Percentiles rank a stretch among this genome's conserved stretches.
Conservation (phyloP, 2,329 filamentous ascomycete species). For the Talaromyces sp. region DNA sequence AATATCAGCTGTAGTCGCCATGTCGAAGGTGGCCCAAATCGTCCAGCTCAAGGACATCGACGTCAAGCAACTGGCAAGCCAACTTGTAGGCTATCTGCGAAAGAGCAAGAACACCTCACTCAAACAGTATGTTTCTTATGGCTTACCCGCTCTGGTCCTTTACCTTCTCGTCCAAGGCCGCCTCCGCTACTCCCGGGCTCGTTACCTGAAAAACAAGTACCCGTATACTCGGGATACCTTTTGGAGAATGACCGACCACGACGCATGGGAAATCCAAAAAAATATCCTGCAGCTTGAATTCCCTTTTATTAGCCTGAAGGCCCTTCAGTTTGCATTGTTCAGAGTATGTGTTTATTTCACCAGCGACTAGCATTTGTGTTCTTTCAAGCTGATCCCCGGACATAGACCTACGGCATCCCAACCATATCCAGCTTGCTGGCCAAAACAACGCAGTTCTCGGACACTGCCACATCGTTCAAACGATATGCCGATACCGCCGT, state of each 20-base stretch:
- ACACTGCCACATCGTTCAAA: slow-evolving; percentile 45
- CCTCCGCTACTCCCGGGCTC: slow-evolving; percentile 4
- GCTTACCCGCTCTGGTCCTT: not conserved
- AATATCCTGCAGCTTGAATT: slow-evolving; percentile 51
- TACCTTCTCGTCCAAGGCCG: not conserved
- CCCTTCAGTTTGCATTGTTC: slow-evolving; percentile 57
- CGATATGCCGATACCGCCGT: slow-evolving; percentile 50
- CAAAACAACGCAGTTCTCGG: slow-evolving; percentile 47
- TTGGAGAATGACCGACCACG: slow-evolving; percentile 49
- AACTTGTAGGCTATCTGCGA: not conserved
- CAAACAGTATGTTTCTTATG: not conserved
- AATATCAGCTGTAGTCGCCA: not conserved
- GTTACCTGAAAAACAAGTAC: slow-evolving; percentile 1
- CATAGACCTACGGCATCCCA: slow-evolving; percentile 54
- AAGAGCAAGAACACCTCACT: not conserved
- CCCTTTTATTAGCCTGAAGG: slow-evolving; percentile 47
- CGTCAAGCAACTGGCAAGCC: not conserved
- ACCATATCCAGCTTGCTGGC: slow-evolving; percentile 48
- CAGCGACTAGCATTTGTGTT: not conserved
- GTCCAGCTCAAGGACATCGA: not conserved
- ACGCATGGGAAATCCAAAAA: slow-evolving; percentile 49
- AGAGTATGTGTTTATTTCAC: slow-evolving; percentile 33
- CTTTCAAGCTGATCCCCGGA: not conserved
- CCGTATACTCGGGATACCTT: slow-evolving; percentile 44
- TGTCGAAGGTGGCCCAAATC: not conserved